These are phyloP conservation scores for Kazachstania taianensis DNA, from an alignment of 805 yeast genomes.

Conservation along the genomic window DNA sequence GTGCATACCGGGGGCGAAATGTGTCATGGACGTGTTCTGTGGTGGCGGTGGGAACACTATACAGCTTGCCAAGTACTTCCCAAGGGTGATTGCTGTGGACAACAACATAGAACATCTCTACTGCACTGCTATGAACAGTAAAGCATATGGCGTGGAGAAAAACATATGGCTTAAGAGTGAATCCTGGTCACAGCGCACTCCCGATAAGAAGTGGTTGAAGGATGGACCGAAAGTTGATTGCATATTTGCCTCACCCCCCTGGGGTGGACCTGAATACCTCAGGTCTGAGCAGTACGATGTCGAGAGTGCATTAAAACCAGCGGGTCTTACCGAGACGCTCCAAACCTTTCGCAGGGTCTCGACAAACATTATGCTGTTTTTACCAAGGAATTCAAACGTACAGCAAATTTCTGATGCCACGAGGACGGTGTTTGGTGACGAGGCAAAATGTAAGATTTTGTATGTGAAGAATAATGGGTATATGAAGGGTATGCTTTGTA, in stretches of 20 bases:
- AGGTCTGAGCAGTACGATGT: conserved; percentile 38
- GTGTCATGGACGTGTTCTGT: conserved; percentile 59
- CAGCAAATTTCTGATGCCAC: conserved; percentile 43
- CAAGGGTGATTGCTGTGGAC: conserved; percentile 53
- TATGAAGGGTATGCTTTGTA: conserved; percentile 45
- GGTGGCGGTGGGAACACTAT: conserved; percentile 87
- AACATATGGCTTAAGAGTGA: conserved; percentile 40
- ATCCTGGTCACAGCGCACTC: conserved; percentile 31
- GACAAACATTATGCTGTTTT: conserved; percentile 44
- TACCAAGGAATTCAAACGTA: conserved; percentile 52
- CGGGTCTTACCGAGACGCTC: conserved; percentile 37
- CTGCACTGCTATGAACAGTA: conserved; percentile 59
- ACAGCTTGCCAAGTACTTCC: conserved; percentile 56
- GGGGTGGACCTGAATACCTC: conserved; percentile 72
- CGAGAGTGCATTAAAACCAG: conserved; percentile 35
- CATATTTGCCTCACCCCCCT: conserved; percentile 72
- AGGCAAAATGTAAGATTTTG: conserved; percentile 37
- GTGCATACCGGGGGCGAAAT: conserved; percentile 39
- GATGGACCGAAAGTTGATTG: conserved; percentile 29
- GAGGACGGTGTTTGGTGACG: conserved; percentile 34
- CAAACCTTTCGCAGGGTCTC: conserved; percentile 34
- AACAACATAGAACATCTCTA: conserved; percentile 46
- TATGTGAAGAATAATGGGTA: conserved; percentile 34
- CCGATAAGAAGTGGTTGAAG: conserved; percentile 12
- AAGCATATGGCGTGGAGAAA: conserved; percentile 46